Evolutionary conservation across 108 stramenopile species (phyloP).

Genomic region (Cyclotella atomus): DNA sequence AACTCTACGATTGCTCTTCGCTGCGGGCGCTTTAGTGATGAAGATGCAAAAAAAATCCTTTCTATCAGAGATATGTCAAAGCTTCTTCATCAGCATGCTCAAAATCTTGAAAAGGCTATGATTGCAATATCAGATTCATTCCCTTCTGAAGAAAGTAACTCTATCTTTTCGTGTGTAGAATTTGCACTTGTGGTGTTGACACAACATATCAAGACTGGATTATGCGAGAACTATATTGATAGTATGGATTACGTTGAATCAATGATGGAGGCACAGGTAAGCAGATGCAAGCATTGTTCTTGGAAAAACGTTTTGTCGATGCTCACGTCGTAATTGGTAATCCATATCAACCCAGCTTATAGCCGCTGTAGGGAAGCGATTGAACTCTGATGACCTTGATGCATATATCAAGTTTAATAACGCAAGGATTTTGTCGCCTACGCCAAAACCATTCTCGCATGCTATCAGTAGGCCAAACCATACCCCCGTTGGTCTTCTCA

Average conservation of each 20-base stretch:
- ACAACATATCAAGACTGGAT: conserved; percentile 12
- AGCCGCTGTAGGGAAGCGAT: conserved; percentile 76
- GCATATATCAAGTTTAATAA: conserved; percentile 65
- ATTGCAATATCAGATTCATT: conserved; percentile 1
- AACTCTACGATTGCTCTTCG: background rate
- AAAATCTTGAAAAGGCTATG: conserved; percentile 29
- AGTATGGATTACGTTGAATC: conserved; percentile 61
- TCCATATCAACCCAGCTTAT: conserved; percentile 60
- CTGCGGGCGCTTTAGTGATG: background rate
- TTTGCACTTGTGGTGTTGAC: conserved; percentile 9
- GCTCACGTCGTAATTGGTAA: too few species aligned
- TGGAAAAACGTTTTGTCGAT: too few species aligned
- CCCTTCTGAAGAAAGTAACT: conserved; percentile 6
- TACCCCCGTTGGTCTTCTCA: conserved; percentile 59
- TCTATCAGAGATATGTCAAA: conserved; percentile 24
- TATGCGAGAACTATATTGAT: conserved; percentile 15
- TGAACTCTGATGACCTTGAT: conserved; percentile 63
- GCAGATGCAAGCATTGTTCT: too few species aligned
- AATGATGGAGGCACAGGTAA: too few species aligned
- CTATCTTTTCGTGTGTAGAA: conserved; percentile 20
- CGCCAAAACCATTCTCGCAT: conserved; percentile 73
- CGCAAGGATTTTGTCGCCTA: conserved; percentile 53
- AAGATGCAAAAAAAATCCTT: conserved; percentile 14
- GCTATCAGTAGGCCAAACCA: conserved; percentile 66
- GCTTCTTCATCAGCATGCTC: conserved; percentile 37